Percentiles rank a stretch among this genome's conserved stretches.
These are phyloP conservation scores for Pythium aphanidermatum DNA, from an alignment of 352 stramenopile genomes.

Conservation along the genomic window DNA sequence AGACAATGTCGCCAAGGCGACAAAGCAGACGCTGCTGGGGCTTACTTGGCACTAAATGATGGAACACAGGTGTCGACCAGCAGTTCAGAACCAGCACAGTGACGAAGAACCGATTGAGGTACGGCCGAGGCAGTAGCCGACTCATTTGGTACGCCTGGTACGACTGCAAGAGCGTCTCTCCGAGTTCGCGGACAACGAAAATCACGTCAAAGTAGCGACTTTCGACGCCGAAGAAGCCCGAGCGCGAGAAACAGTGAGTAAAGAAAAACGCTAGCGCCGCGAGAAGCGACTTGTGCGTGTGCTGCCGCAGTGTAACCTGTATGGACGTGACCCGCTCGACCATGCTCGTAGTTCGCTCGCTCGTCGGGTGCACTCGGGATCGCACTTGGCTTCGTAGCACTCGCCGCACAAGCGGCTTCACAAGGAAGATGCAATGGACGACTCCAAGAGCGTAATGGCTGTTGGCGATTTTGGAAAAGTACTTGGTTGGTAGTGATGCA, in stretches of 20 bases:
- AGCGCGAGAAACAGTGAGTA: neutral
- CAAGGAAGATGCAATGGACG: slow-evolving; percentile 21
- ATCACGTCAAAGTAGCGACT: slow-evolving; percentile 6
- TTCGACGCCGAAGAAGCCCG: slow-evolving; percentile 9
- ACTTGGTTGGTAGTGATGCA: slow-evolving; percentile 16
- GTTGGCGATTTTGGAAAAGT: slow-evolving; percentile 15
- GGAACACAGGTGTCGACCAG: slow-evolving; percentile 12
- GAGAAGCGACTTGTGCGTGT: neutral
- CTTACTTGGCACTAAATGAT: slow-evolving; percentile 1
- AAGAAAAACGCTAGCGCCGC: neutral
- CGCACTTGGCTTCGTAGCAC: too few relatives aligned
- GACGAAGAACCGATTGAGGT: slow-evolving; percentile 12
- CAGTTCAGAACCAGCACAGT: slow-evolving; percentile 11
- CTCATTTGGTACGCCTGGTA: slow-evolving; percentile 14
- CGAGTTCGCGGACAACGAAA: slow-evolving; percentile 14
- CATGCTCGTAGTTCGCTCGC: too few relatives aligned
- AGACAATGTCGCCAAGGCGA: slow-evolving; percentile 6
- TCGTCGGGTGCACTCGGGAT: too few relatives aligned
- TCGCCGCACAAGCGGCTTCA: slow-evolving; percentile 8
- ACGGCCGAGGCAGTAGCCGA: slow-evolving; percentile 1
- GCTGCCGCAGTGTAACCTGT: neutral
- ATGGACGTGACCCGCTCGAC: too few relatives aligned
- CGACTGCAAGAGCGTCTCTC: slow-evolving; percentile 9
- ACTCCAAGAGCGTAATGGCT: slow-evolving; percentile 19
- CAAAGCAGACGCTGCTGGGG: slow-evolving; percentile 8